Percentiles rank a stretch among this genome's conserved stretches.
These are phyloP conservation scores for Phoma herbarum DNA, from an alignment of 2,329 filamentous ascomycete genomes.

Conservation along the genomic window DNA sequence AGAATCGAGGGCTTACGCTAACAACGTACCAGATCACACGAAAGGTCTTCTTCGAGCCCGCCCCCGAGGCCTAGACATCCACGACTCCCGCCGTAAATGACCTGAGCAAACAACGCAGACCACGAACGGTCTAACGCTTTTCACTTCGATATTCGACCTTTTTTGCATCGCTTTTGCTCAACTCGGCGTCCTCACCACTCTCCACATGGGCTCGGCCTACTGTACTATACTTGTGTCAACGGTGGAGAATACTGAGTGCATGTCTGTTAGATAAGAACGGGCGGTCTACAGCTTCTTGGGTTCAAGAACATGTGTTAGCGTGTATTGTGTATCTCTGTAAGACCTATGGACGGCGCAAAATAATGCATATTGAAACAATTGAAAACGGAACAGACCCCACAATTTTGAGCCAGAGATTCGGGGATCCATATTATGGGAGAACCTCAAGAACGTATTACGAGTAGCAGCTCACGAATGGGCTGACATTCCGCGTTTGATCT, in stretches of 20 bases:
- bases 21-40: constrained; percentile 33
- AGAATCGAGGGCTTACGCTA: constrained; percentile 3
- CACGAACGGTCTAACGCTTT: constrained; percentile 4
- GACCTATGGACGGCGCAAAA: constrained; percentile 19
- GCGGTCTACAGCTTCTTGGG: constrained; percentile 10
- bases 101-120: constrained; percentile 2
- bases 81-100: not conserved
- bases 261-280: constrained; percentile 17
- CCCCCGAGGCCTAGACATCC: constrained; percentile 12
- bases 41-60: constrained; percentile 41
- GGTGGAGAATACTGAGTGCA: constrained; percentile 10
- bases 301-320: constrained; percentile 11
- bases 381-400: constrained; percentile 3
- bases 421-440: no score
- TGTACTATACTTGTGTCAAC: constrained; percentile 33
- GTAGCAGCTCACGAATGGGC: no score
- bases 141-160: constrained; percentile 22
- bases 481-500: no score
- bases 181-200: constrained; percentile 31
- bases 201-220: constrained; percentile 22
- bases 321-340: constrained; percentile 25
- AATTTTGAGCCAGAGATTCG: no score
- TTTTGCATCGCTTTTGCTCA: constrained; percentile 25
- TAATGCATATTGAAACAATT: constrained; percentile 23
- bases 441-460: no score